These are phyloP conservation scores for Alliaria petiolata DNA, from an alignment of 345 rosid genomes.

Conservation along the genomic window DNA sequence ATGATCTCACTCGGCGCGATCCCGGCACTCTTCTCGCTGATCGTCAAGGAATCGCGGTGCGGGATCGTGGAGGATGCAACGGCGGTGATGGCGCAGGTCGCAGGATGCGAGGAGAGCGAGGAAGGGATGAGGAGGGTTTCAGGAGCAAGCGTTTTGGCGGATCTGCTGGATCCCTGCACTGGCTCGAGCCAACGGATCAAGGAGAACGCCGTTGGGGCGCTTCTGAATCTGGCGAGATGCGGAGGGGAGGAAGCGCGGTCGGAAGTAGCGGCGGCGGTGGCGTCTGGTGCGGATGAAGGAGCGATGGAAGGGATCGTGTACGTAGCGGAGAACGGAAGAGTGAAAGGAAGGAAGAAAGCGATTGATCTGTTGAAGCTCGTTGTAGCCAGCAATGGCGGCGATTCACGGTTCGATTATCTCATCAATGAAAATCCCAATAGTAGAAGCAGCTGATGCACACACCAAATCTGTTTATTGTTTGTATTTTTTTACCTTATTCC, in stretches of 20 bases:
- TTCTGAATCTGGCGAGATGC: slow-evolving; percentile 62
- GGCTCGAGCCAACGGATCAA: slow-evolving; percentile 58
- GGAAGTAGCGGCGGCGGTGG: slow-evolving; percentile 46
- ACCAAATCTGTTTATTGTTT: not conserved
- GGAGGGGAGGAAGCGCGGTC: slow-evolving; percentile 48
- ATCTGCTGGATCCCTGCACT: slow-evolving; percentile 69
- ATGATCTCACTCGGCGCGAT: slow-evolving; percentile 66
- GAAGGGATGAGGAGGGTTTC: slow-evolving; percentile 56
- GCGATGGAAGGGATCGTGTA: slow-evolving; percentile 57
- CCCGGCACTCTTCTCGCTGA: slow-evolving; percentile 54
- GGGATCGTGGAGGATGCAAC: slow-evolving; percentile 93
- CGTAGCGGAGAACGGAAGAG: slow-evolving; percentile 56
- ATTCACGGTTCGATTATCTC: slow-evolving; percentile 31
- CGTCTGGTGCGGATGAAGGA: slow-evolving; percentile 33
- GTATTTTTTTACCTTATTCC: too few species aligned
- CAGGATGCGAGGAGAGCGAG: slow-evolving; percentile 85
- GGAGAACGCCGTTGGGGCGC: slow-evolving; percentile 76
- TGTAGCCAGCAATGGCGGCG: slow-evolving; percentile 24
- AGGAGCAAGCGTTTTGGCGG: slow-evolving; percentile 57
- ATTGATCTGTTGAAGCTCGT: slow-evolving; percentile 48
- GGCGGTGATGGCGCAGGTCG: slow-evolving; percentile 88
- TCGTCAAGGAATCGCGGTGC: slow-evolving; percentile 65
- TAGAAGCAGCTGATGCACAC: slow-evolving; percentile 6
- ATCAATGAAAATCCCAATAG: slow-evolving; percentile 21
- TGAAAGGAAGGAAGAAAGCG: slow-evolving; percentile 69